These are phyloP conservation scores for Trichoderma oligosporum DNA, from an alignment of 2,329 filamentous ascomycete species.

Conservation along the genomic window DNA sequence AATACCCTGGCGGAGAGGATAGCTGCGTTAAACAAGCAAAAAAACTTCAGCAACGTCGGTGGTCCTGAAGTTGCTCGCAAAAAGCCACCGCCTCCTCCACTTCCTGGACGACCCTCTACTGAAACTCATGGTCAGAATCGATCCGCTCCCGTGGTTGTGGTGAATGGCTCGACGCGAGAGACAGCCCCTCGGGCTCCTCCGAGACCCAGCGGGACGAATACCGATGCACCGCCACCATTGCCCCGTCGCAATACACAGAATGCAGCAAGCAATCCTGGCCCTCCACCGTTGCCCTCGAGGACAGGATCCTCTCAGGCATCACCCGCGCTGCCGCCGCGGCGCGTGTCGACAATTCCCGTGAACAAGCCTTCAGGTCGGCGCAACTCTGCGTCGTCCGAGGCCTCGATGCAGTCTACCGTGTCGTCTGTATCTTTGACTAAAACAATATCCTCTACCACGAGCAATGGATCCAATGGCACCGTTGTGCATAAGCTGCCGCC, in stretches of 20 bases:
- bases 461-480: conserved; percentile 43
- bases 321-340: conserved; percentile 50
- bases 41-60: conserved; percentile 46
- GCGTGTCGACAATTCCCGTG: conserved; percentile 41
- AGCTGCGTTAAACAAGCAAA: conserved; percentile 59
- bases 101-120: conserved; percentile 39
- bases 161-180: conserved; percentile 25
- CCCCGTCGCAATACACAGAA: conserved; percentile 31
- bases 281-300: conserved; percentile 35
- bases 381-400: conserved; percentile 56
- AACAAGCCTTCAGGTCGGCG: conserved; percentile 41
- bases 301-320: conserved; percentile 33
- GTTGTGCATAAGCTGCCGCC: conserved; percentile 52
- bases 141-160: conserved; percentile 33
- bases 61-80: conserved; percentile 41
- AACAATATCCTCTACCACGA: conserved; percentile 46
- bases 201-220: conserved; percentile 30
- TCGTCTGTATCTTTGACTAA: conserved; percentile 51
- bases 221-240: conserved; percentile 34
- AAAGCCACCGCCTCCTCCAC: conserved; percentile 33
- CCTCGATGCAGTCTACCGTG: conserved; percentile 51
- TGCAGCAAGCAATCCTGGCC: conserved; percentile 18
- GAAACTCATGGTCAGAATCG: conserved; percentile 36
- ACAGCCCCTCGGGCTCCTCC: conserved; percentile 39
- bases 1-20: conserved; percentile 60